phyloP scores from a whole-genome alignment of 2,329 filamentous ascomycete genomes.

The Phaeosphaeria sp. region DNA sequence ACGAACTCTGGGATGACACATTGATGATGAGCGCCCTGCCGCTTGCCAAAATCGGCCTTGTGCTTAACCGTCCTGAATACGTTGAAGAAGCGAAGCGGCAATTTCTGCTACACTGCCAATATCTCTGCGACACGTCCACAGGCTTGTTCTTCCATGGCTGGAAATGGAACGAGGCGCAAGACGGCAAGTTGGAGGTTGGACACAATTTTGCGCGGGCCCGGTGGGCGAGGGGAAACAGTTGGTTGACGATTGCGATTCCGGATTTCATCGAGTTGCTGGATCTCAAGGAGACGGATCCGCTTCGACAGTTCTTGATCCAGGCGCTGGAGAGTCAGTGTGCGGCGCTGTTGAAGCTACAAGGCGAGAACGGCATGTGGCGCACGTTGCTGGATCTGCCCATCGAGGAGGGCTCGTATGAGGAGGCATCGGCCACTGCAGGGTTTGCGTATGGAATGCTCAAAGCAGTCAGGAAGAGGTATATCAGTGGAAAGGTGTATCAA shows the following conservation, averaged over 20 bases:
- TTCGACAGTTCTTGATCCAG: constrained; percentile 65
- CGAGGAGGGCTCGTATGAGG: constrained; percentile 73
- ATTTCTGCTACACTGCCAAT: constrained; percentile 79
- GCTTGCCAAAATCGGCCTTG: constrained; percentile 77
- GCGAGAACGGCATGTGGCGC: constrained; percentile 70
- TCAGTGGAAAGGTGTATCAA: constrained; percentile 65
- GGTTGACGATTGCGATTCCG: constrained; percentile 83
- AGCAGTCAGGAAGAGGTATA: constrained; percentile 71
- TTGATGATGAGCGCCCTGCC: constrained; percentile 88
- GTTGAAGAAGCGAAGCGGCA: constrained; percentile 79
- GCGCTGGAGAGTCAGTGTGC: constrained; percentile 73
- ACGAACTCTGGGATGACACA: constrained; percentile 85
- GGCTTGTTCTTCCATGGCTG: constrained; percentile 84
- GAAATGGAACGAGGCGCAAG: constrained; percentile 72
- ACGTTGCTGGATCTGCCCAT: constrained; percentile 74
- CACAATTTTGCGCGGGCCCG: constrained; percentile 64
- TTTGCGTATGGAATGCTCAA: constrained; percentile 84
- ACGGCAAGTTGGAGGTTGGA: constrained; percentile 56
- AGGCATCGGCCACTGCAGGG: constrained; percentile 79
- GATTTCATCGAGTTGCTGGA: constrained; percentile 79
- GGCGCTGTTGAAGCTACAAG: constrained; percentile 68
- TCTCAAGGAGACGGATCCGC: constrained; percentile 64
- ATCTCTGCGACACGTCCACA: constrained; percentile 73
- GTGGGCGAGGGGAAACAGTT: constrained; percentile 70
- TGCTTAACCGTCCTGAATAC: constrained; percentile 74